Evolutionary conservation across 192 early-diverging fungal species (phyloP).

Genomic region (Coemansia sp.): DNA sequence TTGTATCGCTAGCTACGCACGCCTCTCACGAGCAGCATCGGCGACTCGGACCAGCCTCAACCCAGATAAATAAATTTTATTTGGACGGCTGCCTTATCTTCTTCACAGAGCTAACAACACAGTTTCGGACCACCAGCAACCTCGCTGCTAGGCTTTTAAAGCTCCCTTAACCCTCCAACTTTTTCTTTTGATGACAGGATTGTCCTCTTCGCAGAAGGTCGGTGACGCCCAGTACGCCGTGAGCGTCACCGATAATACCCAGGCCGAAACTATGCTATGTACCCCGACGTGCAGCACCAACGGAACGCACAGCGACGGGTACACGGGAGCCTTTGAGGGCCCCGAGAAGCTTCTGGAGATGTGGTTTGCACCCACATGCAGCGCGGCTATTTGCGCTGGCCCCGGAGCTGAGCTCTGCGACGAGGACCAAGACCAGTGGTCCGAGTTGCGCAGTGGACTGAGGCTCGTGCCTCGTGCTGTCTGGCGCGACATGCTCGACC

Average conservation of each 20-base stretch:
- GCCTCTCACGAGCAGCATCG: background rate
- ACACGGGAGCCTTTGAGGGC: conserved; percentile 84
- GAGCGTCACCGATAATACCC: conserved; percentile 56
- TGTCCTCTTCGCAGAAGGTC: conserved; percentile 48
- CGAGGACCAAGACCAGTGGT: conserved; percentile 48
- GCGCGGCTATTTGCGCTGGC: conserved; percentile 20
- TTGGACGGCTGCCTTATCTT: background rate
- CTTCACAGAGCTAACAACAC: background rate
- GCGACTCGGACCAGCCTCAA: conserved; percentile 5
- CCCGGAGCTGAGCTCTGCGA: conserved; percentile 18
- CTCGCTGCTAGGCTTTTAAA: background rate
- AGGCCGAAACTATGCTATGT: conserved; percentile 46
- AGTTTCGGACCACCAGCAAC: background rate
- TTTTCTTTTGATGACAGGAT: conserved; percentile 19
- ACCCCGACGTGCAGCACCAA: conserved; percentile 52
- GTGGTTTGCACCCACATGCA: conserved; percentile 73
- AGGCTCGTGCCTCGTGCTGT: conserved; percentile 71
- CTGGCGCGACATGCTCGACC: conserved; percentile 92
- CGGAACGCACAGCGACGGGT: conserved; percentile 55
- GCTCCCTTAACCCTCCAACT: background rate
- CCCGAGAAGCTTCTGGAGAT: conserved; percentile 98
- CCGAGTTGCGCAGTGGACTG: conserved; percentile 62
- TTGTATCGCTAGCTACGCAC: background rate
- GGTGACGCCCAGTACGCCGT: conserved; percentile 55
- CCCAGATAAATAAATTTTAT: conserved; percentile 3